phyloP scores from a whole-genome alignment of 805 yeast species.

The Nakazawaea wyomingensis region DNA sequence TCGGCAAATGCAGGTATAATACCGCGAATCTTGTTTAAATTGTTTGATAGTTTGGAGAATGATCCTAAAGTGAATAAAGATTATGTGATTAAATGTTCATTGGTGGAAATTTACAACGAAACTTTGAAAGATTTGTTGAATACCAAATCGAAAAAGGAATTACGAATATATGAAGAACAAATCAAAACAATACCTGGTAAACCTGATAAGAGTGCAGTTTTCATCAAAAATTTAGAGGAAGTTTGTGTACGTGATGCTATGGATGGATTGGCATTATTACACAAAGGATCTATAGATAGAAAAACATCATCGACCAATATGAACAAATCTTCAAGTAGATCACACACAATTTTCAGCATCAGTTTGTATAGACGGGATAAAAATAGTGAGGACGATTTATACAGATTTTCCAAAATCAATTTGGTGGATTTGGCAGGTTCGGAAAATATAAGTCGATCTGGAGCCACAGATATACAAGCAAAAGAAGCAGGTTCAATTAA shows the following conservation, averaged over 20 bases:
- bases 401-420: constrained; percentile 38
- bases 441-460: constrained; percentile 82
- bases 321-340: constrained; percentile 69
- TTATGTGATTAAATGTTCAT: constrained; percentile 43
- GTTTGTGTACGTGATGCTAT: constrained; percentile 46
- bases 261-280: constrained; percentile 52
- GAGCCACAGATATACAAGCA: constrained; percentile 81
- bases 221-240: constrained; percentile 62
- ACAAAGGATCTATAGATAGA: constrained; percentile 52
- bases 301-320: constrained; percentile 70
- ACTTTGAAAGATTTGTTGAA: constrained; percentile 41
- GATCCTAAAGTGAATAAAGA: constrained; percentile 22
- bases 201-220: constrained; percentile 28
- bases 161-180: constrained; percentile 35
- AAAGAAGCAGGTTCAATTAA: constrained; percentile 93
- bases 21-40: constrained; percentile 40
- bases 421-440: constrained; percentile 94
- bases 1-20: constrained; percentile 40
- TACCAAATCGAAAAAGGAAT: constrained; percentile 20
- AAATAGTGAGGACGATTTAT: constrained; percentile 22
- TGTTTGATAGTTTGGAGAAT: constrained; percentile 28
- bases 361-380: constrained; percentile 44
- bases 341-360: constrained; percentile 73
- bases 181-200: constrained; percentile 16
- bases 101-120: constrained; percentile 50